phyloP scores from a whole-genome alignment of 306 rosid genomes.

The Sindora glabra region DNA sequence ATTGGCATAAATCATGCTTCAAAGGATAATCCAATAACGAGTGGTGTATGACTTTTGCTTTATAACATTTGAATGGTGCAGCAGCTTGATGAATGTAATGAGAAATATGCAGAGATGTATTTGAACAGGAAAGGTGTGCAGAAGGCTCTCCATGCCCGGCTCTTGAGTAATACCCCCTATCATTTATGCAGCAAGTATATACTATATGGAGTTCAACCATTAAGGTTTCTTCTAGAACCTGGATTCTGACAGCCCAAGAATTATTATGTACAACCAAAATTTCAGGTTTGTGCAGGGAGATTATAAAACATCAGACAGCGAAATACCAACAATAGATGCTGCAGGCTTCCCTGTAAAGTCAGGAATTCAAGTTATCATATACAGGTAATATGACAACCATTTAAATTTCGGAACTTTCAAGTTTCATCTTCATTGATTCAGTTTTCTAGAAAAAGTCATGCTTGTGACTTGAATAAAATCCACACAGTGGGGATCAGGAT shows the following conservation, averaged over 20 bases:
- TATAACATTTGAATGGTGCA: not conserved
- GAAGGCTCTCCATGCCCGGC: conserved; percentile 44
- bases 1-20: not conserved
- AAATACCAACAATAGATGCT: conserved; percentile 7
- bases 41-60: not conserved
- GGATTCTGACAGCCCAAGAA: no score
- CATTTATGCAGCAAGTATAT: conserved; percentile 49
- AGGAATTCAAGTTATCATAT: conserved; percentile 25
- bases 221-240: no score
- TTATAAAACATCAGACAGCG: not conserved
- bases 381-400: conserved; percentile 10
- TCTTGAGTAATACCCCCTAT: conserved; percentile 33
- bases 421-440: no score
- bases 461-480: not conserved
- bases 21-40: not conserved
- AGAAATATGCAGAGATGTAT: conserved; percentile 29
- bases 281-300: not conserved
- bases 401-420: no score
- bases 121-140: conserved; percentile 51
- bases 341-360: conserved; percentile 15
- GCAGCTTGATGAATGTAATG: conserved; percentile 36
- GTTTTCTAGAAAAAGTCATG: no score
- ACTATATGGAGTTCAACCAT: not conserved
- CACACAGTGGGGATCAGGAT: conserved; percentile 28
- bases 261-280: not conserved